Conservation (phyloP, 805 yeast species). For the Saturnispora halmiae region DNA sequence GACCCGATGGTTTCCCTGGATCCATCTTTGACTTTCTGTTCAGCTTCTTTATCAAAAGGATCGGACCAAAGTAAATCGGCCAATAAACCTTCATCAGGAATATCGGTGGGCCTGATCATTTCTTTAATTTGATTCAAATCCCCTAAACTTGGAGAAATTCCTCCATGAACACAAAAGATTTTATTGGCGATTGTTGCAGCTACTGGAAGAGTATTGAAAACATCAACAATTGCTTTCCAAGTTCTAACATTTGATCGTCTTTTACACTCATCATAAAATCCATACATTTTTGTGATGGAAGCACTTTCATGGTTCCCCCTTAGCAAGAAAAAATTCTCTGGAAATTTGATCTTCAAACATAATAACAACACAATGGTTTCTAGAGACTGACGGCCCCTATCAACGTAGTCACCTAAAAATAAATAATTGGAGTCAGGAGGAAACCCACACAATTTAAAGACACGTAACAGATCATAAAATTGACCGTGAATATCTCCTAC, state of each 20-base stretch:
- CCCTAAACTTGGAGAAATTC: slow-evolving; percentile 62
- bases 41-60: slow-evolving; percentile 40
- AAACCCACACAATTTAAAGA: slow-evolving; percentile 49
- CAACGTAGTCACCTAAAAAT: slow-evolving; percentile 53
- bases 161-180: slow-evolving; percentile 58
- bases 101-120: slow-evolving; percentile 73
- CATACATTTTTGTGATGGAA: slow-evolving; percentile 49
- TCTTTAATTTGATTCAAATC: slow-evolving; percentile 59
- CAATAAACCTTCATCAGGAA: slow-evolving; percentile 69
- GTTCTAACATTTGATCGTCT: slow-evolving; percentile 38
- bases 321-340: slow-evolving; percentile 52
- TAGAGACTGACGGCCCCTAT: slow-evolving; percentile 48
- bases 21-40: slow-evolving; percentile 1
- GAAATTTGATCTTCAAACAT: slow-evolving; percentile 48
- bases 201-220: slow-evolving; percentile 48
- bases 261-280: slow-evolving; percentile 54
- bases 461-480: slow-evolving; percentile 43
- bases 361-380: slow-evolving; percentile 45
- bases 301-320: slow-evolving; percentile 55
- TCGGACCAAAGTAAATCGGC: slow-evolving; percentile 81
- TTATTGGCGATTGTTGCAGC: slow-evolving; percentile 55
- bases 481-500: slow-evolving; percentile 81
- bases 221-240: slow-evolving; percentile 48
- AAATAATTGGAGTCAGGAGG: slow-evolving; percentile 50
- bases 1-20: slow-evolving; percentile 2